Percentiles rank a stretch among this genome's conserved stretches.
phyloP scores from a whole-genome alignment of 371 early-diverging fungal genomes.

The Mucor ambiguus region DNA sequence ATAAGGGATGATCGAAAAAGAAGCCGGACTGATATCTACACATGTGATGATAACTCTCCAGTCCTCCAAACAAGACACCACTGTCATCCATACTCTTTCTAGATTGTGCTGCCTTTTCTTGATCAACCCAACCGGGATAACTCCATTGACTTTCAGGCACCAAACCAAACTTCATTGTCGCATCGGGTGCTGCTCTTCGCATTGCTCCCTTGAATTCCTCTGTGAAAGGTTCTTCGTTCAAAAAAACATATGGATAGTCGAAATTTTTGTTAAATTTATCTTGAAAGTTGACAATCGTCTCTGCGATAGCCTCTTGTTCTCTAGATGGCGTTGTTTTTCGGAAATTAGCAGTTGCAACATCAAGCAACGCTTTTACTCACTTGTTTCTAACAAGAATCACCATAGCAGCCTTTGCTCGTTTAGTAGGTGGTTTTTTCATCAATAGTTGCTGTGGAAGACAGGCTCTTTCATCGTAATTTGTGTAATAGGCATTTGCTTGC shows the following conservation, averaged over 20 bases:
- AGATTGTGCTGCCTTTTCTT: conserved; percentile 29
- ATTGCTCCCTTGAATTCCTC: conserved; percentile 48
- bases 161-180: conserved; percentile 71
- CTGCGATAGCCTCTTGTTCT: conserved; percentile 46
- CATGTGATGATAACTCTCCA: conserved; percentile 64
- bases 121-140: conserved; percentile 69
- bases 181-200: conserved; percentile 46
- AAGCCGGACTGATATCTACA: conserved; percentile 88
- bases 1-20: conserved; percentile 82
- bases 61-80: conserved; percentile 41
- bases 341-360: not conserved
- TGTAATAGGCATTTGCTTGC: conserved; percentile 51
- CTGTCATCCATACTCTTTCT: conserved; percentile 50
- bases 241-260: conserved; percentile 52
- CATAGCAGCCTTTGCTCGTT: conserved; percentile 54
- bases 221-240: conserved; percentile 51
- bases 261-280: conserved; percentile 55
- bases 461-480: conserved; percentile 46
- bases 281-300: conserved; percentile 44
- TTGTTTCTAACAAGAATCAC: conserved; percentile 53
- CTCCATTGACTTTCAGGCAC: conserved; percentile 75
- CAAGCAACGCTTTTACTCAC: conserved; percentile 20
- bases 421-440: conserved; percentile 36
- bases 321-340: conserved; percentile 13
- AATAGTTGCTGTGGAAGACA: conserved; percentile 49